Evolutionary conservation across 441 rosid species (phyloP).

Genomic region (Hura crepitans): DNA sequence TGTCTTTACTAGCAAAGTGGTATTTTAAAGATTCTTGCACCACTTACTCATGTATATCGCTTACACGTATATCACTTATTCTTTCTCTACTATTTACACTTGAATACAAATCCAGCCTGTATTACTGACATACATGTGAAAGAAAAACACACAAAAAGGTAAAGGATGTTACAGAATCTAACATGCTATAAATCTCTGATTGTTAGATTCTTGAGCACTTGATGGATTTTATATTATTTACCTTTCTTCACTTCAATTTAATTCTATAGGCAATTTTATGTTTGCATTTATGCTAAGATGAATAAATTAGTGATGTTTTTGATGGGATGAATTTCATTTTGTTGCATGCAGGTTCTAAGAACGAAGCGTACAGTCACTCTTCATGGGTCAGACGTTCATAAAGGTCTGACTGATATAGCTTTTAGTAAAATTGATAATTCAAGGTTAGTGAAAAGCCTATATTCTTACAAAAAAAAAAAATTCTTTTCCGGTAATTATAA

Average conservation of each 20-base stretch:
- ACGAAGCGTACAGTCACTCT: slow-evolving; percentile 45
- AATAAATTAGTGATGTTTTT: not conserved
- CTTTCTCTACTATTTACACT: too few relatives aligned
- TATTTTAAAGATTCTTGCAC: too few relatives aligned
- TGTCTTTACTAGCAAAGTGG: too few relatives aligned
- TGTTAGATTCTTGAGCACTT: not conserved
- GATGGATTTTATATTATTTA: not conserved
- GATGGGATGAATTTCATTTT: slow-evolving; percentile 4
- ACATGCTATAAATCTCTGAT: not conserved
- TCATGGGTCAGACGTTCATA: slow-evolving; percentile 44
- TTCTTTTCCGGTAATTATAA: not conserved
- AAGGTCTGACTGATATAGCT: slow-evolving; percentile 70
- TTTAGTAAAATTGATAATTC: slow-evolving; percentile 49
- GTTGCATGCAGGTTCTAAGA: slow-evolving; percentile 52
- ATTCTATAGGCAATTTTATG: not conserved
- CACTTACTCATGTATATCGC: too few relatives aligned
- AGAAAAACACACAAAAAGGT: not conserved
- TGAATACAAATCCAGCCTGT: not conserved
- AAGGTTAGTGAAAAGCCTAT: slow-evolving; percentile 42
- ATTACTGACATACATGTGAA: not conserved
- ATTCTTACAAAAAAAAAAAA: not conserved
- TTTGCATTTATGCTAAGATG: too few relatives aligned
- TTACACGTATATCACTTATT: too few relatives aligned
- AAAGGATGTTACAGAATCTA: not conserved
- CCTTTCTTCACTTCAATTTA: not conserved